Conservation (phyloP, 192 early-diverging fungal genomes). For the Podila horticola region DNA sequence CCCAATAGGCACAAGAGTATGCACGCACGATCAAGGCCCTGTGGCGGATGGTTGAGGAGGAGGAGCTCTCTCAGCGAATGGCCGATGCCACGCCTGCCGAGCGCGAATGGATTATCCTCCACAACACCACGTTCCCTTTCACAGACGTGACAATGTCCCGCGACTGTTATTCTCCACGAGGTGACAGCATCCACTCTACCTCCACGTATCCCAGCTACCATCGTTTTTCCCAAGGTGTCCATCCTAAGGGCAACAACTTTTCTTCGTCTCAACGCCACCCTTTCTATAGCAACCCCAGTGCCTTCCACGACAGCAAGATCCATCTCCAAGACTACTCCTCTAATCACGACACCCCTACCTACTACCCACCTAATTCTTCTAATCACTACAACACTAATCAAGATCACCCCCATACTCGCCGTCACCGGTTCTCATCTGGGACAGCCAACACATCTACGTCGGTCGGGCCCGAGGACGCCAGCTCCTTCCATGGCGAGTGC, state of each 20-base stretch:
- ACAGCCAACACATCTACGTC: background rate
- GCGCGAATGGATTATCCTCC: conserved; percentile 25
- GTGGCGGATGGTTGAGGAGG: conserved; percentile 44
- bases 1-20: conserved; percentile 44
- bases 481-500: background rate
- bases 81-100: conserved; percentile 31
- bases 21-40: conserved; percentile 44
- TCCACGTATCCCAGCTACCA: background rate
- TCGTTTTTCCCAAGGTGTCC: background rate
- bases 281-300: background rate
- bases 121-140: conserved; percentile 12
- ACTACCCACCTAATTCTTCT: background rate
- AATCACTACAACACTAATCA: background rate
- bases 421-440: background rate
- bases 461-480: background rate
- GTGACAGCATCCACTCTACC: background rate
- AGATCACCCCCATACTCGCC: background rate
- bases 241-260: background rate
- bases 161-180: background rate
- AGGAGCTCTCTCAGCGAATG: conserved; percentile 30
- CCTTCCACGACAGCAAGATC: background rate
- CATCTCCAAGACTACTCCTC: background rate
- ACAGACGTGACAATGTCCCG: conserved; percentile 3
- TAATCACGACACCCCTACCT: background rate
- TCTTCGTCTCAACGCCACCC: background rate